A percentile compares a stretch with the other conserved stretches of the same genome.
Evolutionary conservation across 805 yeast species (phyloP).

Genomic region (Candida stauntonica): DNA sequence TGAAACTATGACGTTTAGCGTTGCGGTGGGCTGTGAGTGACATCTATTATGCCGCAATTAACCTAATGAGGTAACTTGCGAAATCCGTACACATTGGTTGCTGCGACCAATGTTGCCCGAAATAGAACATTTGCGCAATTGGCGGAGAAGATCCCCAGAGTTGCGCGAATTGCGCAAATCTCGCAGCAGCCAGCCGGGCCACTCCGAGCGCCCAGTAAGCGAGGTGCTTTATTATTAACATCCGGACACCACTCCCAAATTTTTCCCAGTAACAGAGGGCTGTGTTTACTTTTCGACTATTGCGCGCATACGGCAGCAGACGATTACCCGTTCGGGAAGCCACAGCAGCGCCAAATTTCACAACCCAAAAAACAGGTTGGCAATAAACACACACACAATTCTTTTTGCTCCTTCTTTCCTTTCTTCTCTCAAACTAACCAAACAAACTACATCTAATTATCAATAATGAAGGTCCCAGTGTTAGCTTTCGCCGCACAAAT

Average conservation of each 20-base stretch:
- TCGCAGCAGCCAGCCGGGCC: neutral
- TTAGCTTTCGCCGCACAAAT: conserved; percentile 14
- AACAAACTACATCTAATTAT: too few species aligned
- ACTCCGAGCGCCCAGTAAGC: neutral
- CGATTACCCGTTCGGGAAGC: conserved; percentile 4
- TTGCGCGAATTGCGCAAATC: neutral
- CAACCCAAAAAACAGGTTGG: neutral
- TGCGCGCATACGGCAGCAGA: conserved; percentile 3
- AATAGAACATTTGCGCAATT: neutral
- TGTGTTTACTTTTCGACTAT: conserved; percentile 3
- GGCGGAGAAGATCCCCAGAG: neutral
- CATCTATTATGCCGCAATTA: too few species aligned
- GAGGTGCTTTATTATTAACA: neutral
- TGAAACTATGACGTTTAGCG: too few species aligned
- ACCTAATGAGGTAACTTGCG: too few species aligned
- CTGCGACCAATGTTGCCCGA: neutral
- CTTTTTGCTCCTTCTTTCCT: neutral
- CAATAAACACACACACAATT: neutral
- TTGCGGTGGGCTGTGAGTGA: too few species aligned
- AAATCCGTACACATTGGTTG: too few species aligned
- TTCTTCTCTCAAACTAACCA: too few species aligned
- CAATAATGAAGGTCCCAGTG: conserved; percentile 15
- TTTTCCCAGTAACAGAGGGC: conserved; percentile 7
- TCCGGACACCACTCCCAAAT: neutral
- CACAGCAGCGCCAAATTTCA: conserved; percentile 14